phyloP scores from a whole-genome alignment of 441 rosid genomes.

The Corymbia calophylla region DNA sequence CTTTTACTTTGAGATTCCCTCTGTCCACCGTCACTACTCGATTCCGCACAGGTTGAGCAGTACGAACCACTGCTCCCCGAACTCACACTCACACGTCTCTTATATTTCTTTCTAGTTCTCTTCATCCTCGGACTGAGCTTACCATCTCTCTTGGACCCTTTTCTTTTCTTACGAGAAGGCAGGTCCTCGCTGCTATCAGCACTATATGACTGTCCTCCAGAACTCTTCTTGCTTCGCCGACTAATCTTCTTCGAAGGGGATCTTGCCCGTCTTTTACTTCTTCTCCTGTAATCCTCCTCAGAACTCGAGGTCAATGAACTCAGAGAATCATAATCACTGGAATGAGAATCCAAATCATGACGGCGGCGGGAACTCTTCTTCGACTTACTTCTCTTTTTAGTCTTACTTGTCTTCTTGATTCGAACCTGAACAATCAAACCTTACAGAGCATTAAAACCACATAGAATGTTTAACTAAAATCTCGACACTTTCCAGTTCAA shows the following conservation, averaged over 20 bases:
- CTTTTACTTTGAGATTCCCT: slow-evolving; percentile 16
- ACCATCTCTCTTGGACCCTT: slow-evolving; percentile 29
- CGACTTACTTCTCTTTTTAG: slow-evolving; percentile 19
- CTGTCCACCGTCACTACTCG: slow-evolving; percentile 19
- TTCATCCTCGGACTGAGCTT: slow-evolving; percentile 23
- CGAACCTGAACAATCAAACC: neutral
- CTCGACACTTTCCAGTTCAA: neutral
- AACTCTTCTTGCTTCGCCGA: slow-evolving; percentile 45
- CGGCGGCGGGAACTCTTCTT: slow-evolving; percentile 33
- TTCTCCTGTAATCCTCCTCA: slow-evolving; percentile 35
- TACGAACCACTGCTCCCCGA: slow-evolving; percentile 24
- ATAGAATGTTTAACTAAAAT: neutral
- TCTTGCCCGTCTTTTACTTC: slow-evolving; percentile 34
- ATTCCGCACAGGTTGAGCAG: slow-evolving; percentile 29
- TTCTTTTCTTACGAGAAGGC: slow-evolving; percentile 19
- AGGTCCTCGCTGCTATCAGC: slow-evolving; percentile 26
- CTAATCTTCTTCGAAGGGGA: slow-evolving; percentile 24
- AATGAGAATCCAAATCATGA: slow-evolving; percentile 30
- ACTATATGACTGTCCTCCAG: slow-evolving; percentile 27
- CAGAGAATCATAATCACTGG: slow-evolving; percentile 34
- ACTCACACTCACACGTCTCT: slow-evolving; percentile 32
- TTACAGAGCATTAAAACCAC: neutral
- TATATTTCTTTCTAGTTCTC: slow-evolving; percentile 24
- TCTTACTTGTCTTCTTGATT: slow-evolving; percentile 3
- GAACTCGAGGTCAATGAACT: slow-evolving; percentile 36